A percentile compares a stretch with the other conserved stretches of the same genome.
Evolutionary conservation across 306 rosid species (phyloP).

Genomic region (Nissolia schottii): DNA sequence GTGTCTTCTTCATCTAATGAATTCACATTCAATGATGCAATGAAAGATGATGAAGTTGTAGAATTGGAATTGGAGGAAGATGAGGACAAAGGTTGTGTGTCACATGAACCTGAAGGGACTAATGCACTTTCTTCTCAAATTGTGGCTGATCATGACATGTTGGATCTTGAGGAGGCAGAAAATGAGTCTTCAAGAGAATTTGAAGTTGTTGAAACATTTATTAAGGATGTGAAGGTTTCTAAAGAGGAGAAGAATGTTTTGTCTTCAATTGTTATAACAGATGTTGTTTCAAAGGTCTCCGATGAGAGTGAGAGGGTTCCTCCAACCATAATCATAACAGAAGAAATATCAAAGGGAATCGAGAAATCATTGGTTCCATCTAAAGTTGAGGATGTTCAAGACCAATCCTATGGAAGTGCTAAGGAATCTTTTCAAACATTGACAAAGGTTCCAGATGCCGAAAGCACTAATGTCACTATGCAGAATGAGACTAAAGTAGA

Average conservation of each 20-base stretch:
- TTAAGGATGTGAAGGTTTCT: neutral
- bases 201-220: constrained; percentile 25
- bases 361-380: constrained; percentile 23
- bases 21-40: neutral
- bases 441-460: constrained; percentile 21
- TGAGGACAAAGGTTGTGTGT: neutral
- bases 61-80: constrained; percentile 20
- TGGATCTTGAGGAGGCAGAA: no score
- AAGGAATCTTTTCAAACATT: constrained; percentile 25
- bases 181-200: constrained; percentile 14
- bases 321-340: neutral
- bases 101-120: neutral
- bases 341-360: constrained; percentile 15
- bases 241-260: constrained; percentile 25
- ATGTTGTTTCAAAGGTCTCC: constrained; percentile 25
- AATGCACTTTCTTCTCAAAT: neutral
- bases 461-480: constrained; percentile 18
- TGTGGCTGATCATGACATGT: neutral
- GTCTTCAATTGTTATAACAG: neutral
- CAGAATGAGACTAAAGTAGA: constrained; percentile 26
- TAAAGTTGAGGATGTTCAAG: constrained; percentile 30
- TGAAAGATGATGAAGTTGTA: neutral
- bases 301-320: constrained; percentile 20
- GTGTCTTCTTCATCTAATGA: neutral
- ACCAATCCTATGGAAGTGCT: constrained; percentile 29